Evolutionary conservation across 2,329 filamentous ascomycete genomes (phyloP).

Genomic region (Exutisphaerella laricina): DNA sequence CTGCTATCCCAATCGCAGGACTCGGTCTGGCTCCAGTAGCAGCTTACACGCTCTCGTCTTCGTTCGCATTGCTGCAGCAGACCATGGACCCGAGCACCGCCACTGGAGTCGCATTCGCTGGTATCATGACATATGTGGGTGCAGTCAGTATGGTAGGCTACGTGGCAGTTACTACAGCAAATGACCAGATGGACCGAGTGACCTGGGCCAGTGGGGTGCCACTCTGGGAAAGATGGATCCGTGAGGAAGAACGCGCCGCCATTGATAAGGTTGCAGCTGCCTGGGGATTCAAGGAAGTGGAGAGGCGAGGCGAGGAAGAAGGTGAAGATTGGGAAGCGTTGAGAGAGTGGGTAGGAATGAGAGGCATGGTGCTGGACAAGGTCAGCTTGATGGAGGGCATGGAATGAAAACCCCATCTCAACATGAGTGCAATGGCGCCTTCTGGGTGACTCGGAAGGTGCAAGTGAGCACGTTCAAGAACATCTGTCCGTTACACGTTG

Average conservation of each 20-base stretch:
- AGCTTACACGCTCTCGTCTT: slow-evolving; percentile 64
- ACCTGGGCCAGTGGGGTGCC: slow-evolving; percentile 83
- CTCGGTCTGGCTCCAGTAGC: slow-evolving; percentile 58
- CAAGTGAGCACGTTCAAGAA: too few species aligned
- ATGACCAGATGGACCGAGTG: slow-evolving; percentile 92
- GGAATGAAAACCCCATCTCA: slow-evolving; percentile 47
- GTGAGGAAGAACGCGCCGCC: slow-evolving; percentile 84
- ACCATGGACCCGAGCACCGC: slow-evolving; percentile 72
- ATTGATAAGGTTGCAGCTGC: slow-evolving; percentile 79
- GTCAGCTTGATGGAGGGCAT: slow-evolving; percentile 91
- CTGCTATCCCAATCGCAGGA: slow-evolving; percentile 54
- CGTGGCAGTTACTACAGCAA: slow-evolving; percentile 77
- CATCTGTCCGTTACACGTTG: too few species aligned
- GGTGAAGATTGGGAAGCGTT: slow-evolving; percentile 84
- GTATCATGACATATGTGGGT: slow-evolving; percentile 74
- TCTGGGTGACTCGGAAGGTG: too few species aligned
- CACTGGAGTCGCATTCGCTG: slow-evolving; percentile 71
- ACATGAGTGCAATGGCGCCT: too few species aligned
- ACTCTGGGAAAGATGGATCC: slow-evolving; percentile 73
- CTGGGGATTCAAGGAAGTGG: slow-evolving; percentile 83
- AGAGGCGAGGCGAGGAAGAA: slow-evolving; percentile 80
- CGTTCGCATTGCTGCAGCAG: slow-evolving; percentile 60
- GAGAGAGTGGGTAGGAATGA: slow-evolving; percentile 72
- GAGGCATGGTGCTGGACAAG: slow-evolving; percentile 85
- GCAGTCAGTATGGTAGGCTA: slow-evolving; percentile 77